Base-by-base conservation (phyloP, 148 eudicot genomes). In the Rhododendron kiyosumense region DNA sequence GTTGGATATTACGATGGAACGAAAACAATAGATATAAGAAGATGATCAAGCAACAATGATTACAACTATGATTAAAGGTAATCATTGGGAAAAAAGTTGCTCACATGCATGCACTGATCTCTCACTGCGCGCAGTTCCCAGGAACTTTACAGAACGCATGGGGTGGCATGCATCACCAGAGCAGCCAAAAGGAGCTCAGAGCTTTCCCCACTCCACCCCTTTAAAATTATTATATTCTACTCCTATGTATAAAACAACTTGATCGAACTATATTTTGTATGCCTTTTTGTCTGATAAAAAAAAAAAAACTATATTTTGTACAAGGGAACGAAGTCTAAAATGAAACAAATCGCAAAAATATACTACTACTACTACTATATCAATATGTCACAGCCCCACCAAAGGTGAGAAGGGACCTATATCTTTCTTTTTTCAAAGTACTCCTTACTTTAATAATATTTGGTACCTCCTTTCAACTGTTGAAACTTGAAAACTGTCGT, bases 61-160 rank as follows among this genome's bases (percentile, higher is more conserved):
- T 89, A 90, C 87, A 88, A 79, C 87, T 89, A 91, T 93, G 92
- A 91, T 93, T 90, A 89, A 86, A 45, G 76, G 87, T 83, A 82
- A 48, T 85, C 74, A 85, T 85, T 83, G 85, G 81, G 80, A 34
- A 46, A 85, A 84, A 88, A 79, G 87, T 49, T 81, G 6, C 78
- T 83, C 86, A 49, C 45, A 85, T 78, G 48, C 76, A 88, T 85
- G 84, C 45, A 41, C 45, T 41, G n/a, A n/a, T n/a, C 7, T 41
- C 45, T 41, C 45, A 41, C 45, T 41, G 45, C 45, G 45, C 45
- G 45, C 84, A 84, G 28, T 79, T 41, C 38, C 61, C 63, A 85
- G 76, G 85, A 87, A 82, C 87, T 87, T 89, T 87, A 87, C 92
- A 84, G 88, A 85, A 87, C 92, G 88, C 92, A 87, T 90, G 89